These are phyloP conservation scores for Paecilomyces sp. DNA, from an alignment of 2,329 filamentous ascomycete species.

Conservation along the genomic window DNA sequence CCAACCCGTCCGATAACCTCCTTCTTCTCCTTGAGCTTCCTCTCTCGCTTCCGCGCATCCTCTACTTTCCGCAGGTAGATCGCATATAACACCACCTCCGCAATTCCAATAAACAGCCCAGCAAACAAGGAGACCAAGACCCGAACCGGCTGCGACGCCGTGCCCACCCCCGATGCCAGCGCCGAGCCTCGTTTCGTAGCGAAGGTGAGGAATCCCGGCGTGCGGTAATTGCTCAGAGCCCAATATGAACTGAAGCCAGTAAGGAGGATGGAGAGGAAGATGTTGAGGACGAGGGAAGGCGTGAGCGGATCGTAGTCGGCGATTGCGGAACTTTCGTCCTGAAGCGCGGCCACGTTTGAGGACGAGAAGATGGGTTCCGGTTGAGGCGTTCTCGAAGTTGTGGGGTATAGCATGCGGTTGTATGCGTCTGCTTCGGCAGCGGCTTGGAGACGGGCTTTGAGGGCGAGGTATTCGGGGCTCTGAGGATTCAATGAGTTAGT, in stretches of 20 bases:
- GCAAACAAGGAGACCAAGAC: constrained; percentile 34
- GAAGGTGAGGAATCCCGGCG: constrained; percentile 20
- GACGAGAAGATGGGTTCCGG: constrained; percentile 42
- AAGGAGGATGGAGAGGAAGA: constrained; percentile 77
- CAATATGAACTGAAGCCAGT: constrained; percentile 43
- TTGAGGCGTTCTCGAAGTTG: constrained; percentile 28
- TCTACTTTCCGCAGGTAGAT: constrained; percentile 40
- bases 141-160: constrained; percentile 25
- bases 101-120: constrained; percentile 37
- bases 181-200: constrained; percentile 4
- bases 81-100: constrained; percentile 41
- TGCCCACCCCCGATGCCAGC: constrained; percentile 7
- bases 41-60: constrained; percentile 30
- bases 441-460: constrained; percentile 78
- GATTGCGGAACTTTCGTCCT: constrained; percentile 19
- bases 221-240: constrained; percentile 31
- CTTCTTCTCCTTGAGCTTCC: constrained; percentile 32
- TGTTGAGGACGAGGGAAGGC: constrained; percentile 70
- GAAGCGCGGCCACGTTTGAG: constrained; percentile 46
- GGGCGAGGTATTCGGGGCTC: constrained; percentile 73
- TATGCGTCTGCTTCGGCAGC: constrained; percentile 79
- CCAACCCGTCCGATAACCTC: constrained; percentile 16
- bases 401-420: constrained; percentile 66
- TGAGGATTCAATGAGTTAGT: constrained; percentile 27
- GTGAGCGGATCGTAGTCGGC: constrained; percentile 33